These are phyloP conservation scores for Chlamydomonas schloesseri DNA, from an alignment of 139 green algal species.

Conservation along the genomic window DNA sequence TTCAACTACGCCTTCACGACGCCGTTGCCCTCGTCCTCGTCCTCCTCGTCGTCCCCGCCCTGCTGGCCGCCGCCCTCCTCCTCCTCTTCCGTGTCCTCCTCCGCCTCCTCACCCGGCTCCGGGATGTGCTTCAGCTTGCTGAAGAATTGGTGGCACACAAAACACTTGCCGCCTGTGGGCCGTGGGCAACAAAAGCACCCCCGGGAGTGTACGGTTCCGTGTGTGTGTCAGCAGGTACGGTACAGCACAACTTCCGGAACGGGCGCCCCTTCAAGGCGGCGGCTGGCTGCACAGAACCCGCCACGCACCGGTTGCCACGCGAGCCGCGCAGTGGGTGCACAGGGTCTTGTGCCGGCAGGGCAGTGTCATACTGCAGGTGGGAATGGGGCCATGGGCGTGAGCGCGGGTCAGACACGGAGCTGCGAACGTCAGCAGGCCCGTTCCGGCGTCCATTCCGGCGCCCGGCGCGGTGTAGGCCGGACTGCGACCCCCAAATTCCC, in stretches of 20 bases:
- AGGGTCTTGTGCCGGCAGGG: conserved; percentile 33
- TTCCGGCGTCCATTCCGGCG: too few relatives aligned
- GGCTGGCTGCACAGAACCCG: too few relatives aligned
- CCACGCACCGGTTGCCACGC: conserved; percentile 24
- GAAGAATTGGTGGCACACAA: conserved; percentile 37
- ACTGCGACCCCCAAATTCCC: too few relatives aligned
- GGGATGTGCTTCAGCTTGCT: conserved; percentile 18
- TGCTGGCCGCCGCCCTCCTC: background rate
- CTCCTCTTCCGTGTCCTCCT: conserved; percentile 9
- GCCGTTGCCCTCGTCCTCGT: background rate
- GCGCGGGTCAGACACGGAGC: too few relatives aligned
- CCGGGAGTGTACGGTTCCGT: too few relatives aligned
- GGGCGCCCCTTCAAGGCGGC: too few relatives aligned
- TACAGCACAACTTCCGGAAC: too few relatives aligned
- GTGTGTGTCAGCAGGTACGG: too few relatives aligned
- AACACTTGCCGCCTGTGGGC: conserved; percentile 36
- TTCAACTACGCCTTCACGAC: background rate
- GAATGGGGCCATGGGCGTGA: too few relatives aligned
- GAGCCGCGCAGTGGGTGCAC: conserved; percentile 8
- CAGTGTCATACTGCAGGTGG: background rate
- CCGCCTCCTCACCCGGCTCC: conserved; percentile 1
- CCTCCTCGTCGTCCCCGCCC: background rate
- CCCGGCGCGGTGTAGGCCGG: too few relatives aligned
- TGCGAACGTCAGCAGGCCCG: too few relatives aligned
- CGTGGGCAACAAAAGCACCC: background rate